phyloP scores from a whole-genome alignment of 106 monocot species.

The Platanthera guangdongensis region DNA sequence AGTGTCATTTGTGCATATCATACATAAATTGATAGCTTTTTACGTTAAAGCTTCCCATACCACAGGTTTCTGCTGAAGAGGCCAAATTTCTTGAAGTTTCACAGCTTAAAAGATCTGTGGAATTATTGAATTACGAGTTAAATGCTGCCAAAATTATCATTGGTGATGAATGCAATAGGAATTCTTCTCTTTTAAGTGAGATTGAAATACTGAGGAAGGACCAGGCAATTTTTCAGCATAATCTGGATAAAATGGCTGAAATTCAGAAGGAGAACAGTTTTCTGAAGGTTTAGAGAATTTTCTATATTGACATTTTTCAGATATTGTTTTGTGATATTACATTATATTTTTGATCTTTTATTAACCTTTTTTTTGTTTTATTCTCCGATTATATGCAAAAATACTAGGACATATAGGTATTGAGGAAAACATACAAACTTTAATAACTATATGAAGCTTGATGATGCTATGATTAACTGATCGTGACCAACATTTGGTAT shows the following conservation, averaged over 20 bases:
- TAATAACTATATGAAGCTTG: too few species aligned
- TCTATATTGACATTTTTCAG: not conserved
- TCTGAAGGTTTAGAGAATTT: slow-evolving; percentile 52
- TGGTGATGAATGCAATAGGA: slow-evolving; percentile 44
- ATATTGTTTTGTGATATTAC: not conserved
- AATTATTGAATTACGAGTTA: slow-evolving; percentile 40
- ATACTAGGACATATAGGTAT: too few species aligned
- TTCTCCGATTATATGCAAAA: too few species aligned
- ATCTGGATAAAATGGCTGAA: slow-evolving; percentile 35
- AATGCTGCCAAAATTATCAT: slow-evolving; percentile 35
- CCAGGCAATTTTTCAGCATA: slow-evolving; percentile 29
- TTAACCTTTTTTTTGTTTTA: not conserved
- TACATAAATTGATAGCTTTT: not conserved
- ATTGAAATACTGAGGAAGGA: slow-evolving; percentile 43
- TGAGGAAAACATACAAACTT: too few species aligned
- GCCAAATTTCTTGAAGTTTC: slow-evolving; percentile 49
- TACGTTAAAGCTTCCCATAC: not conserved
- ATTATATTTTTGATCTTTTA: not conserved
- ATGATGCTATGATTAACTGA: too few species aligned
- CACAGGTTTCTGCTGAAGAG: slow-evolving; percentile 70
- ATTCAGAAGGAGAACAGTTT: slow-evolving; percentile 48
- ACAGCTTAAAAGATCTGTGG: slow-evolving; percentile 63
- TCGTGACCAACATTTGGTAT: too few species aligned
- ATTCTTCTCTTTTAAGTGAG: slow-evolving; percentile 32
- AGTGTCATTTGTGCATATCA: not conserved